A percentile compares a stretch with the other conserved stretches of the same genome.
Conservation (phyloP, 495 filamentous ascomycete species). For the Talaromyces thailandensis region DNA sequence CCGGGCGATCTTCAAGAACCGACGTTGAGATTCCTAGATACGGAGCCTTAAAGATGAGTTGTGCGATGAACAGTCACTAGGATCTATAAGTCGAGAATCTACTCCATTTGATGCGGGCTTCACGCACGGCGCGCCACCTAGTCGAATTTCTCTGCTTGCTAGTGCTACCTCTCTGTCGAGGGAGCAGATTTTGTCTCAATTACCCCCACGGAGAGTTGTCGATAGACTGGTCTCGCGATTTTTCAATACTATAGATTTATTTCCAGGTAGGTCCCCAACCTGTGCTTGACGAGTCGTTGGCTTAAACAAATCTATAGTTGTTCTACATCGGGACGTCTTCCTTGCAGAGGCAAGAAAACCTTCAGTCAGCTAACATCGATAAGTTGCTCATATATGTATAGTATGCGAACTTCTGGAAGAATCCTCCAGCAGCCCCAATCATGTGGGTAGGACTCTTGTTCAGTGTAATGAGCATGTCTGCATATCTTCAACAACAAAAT, state of each 20-base stretch:
- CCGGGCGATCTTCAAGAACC: background rate
- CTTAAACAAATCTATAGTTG: slow-evolving; percentile 44
- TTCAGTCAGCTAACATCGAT: background rate
- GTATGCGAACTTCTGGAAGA: slow-evolving; percentile 81
- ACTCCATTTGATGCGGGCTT: background rate
- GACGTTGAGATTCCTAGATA: background rate
- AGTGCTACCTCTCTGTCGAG: background rate
- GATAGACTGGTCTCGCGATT: slow-evolving; percentile 15
- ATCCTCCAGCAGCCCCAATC: slow-evolving; percentile 66
- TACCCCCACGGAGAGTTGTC: slow-evolving; percentile 21
- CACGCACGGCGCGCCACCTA: background rate
- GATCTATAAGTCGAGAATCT: background rate
- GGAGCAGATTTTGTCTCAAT: slow-evolving; percentile 15
- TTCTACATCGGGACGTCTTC: slow-evolving; percentile 80
- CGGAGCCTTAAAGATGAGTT: slow-evolving; percentile 3
- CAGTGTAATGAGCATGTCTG: slow-evolving; percentile 57
- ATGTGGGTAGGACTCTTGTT: slow-evolving; percentile 89
- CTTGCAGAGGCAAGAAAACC: slow-evolving; percentile 47
- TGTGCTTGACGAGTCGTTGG: slow-evolving; percentile 4
- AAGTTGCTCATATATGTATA: slow-evolving; percentile 17
- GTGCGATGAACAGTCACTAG: background rate
- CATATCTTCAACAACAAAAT: slow-evolving; percentile 5
- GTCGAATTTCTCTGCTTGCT: slow-evolving; percentile 1
- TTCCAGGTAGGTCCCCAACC: slow-evolving; percentile 2
- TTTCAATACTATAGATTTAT: slow-evolving; percentile 9